Conservation (phyloP, 805 yeast genomes). For the Yarrowia keelungensis region DNA sequence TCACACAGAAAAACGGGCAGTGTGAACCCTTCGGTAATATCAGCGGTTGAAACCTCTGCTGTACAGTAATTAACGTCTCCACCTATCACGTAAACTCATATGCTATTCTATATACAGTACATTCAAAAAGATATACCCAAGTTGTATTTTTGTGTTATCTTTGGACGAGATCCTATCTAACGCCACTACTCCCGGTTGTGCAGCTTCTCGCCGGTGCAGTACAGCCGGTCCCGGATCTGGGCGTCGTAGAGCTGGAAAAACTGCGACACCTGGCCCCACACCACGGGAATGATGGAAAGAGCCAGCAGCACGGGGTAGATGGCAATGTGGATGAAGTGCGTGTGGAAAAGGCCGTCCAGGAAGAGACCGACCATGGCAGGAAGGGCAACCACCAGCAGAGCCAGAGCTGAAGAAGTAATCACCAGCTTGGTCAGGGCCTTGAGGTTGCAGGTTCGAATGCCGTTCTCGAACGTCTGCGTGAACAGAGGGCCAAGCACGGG, state of each 20-base stretch:
- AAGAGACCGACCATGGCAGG: constrained; percentile 4
- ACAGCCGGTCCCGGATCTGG: constrained; percentile 48
- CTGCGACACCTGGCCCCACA: constrained; percentile 5
- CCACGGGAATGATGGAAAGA: constrained; percentile 16
- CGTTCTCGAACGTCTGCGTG: constrained; percentile 8
- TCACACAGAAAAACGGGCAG: no score
- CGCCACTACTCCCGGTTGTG: constrained; percentile 45
- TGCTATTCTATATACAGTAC: constrained; percentile 29
- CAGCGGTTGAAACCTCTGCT: no score
- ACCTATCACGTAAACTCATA: background rate
- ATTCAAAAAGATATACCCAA: constrained; percentile 2
- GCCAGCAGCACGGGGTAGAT: constrained; percentile 40
- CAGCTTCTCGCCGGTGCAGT: constrained; percentile 49
- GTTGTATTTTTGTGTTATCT: background rate
- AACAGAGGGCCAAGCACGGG: constrained; percentile 20
- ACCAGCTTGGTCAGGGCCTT: background rate
- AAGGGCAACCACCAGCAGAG: constrained; percentile 27
- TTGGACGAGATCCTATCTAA: background rate
- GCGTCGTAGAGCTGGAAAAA: constrained; percentile 40
- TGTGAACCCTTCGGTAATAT: no score
- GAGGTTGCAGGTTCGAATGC: constrained; percentile 11
- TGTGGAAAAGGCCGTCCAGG: constrained; percentile 21
- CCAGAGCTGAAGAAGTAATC: constrained; percentile 10
- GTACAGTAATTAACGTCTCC: no score
- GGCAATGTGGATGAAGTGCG: constrained; percentile 16